Conservation (phyloP, 768 basidiomycete species). For the Infundibulicybe gibba region DNA sequence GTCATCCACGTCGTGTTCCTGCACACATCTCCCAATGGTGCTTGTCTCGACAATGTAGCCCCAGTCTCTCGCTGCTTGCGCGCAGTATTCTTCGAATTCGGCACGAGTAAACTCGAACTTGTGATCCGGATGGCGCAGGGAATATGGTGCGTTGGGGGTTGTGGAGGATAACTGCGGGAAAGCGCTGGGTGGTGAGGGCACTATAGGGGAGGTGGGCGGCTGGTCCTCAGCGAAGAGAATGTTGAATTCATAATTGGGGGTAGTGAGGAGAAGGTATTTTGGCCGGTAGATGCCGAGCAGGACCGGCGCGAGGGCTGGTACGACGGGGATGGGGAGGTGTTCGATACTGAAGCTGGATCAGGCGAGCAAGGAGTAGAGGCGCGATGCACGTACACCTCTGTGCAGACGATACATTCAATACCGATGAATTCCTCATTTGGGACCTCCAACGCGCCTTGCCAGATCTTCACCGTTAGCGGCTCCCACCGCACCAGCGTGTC, state of each 20-base stretch:
- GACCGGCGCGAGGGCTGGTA: slow-evolving; percentile 63
- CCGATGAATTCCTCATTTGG: slow-evolving; percentile 64
- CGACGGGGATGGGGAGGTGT: slow-evolving; percentile 59
- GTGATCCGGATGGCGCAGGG: slow-evolving; percentile 65
- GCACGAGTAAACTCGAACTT: slow-evolving; percentile 85
- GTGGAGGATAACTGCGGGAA: slow-evolving; percentile 52
- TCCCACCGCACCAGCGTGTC: slow-evolving; percentile 57
- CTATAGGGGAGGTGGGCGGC: slow-evolving; percentile 37
- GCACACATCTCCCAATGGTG: slow-evolving; percentile 55
- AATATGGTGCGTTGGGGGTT: too few species aligned
- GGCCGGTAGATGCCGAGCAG: slow-evolving; percentile 81
- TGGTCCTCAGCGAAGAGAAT: slow-evolving; percentile 63
- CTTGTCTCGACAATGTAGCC: slow-evolving; percentile 64
- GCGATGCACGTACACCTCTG: slow-evolving; percentile 67
- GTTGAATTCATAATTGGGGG: slow-evolving; percentile 85
- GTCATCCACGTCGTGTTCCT: slow-evolving; percentile 68
- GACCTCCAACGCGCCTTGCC: slow-evolving; percentile 69
- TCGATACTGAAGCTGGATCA: slow-evolving; percentile 56
- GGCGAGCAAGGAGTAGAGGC: slow-evolving; percentile 2
- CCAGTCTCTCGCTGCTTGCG: slow-evolving; percentile 54
- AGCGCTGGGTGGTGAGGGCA: slow-evolving; percentile 76
- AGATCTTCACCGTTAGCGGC: slow-evolving; percentile 58
- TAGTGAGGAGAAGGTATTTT: slow-evolving; percentile 70
- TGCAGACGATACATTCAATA: slow-evolving; percentile 70
- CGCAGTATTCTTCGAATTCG: slow-evolving; percentile 71